Conservation (phyloP, 352 stramenopile genomes). For the Phytophthora pseudosyringae region DNA sequence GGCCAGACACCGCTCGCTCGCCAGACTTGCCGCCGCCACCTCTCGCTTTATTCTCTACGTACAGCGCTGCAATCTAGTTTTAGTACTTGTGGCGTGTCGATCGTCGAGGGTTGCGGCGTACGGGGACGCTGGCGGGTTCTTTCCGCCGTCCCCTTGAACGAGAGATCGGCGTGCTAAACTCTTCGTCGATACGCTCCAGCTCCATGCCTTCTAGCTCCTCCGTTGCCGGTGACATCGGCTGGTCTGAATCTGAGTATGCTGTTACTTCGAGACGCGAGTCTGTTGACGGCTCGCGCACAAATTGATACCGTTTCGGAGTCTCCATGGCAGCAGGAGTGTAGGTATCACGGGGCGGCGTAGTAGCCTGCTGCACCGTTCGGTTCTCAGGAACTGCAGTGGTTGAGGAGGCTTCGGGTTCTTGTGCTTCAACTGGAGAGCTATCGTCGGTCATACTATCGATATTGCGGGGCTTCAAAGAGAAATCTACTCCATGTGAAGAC, state of each 20-base stretch:
- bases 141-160: conserved; percentile 57
- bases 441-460: conserved; percentile 28
- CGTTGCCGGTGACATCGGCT: conserved; percentile 56
- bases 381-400: conserved; percentile 27
- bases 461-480: conserved; percentile 49
- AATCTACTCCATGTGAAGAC: conserved; percentile 30
- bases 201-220: conserved; percentile 76
- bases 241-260: conserved; percentile 32
- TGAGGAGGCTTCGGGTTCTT: conserved; percentile 33
- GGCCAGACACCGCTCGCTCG: conserved; percentile 1
- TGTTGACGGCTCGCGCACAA: conserved; percentile 71
- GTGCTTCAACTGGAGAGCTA: conserved; percentile 26
- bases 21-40: neutral
- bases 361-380: conserved; percentile 35
- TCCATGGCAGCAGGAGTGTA: conserved; percentile 43
- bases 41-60: conserved; percentile 28
- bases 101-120: conserved; percentile 79
- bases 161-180: conserved; percentile 79
- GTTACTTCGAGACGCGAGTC: conserved; percentile 58
- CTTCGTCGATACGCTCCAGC: conserved; percentile 80
- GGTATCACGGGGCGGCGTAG: conserved; percentile 42
- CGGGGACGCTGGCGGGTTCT: conserved; percentile 61
- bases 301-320: conserved; percentile 81
- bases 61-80: conserved; percentile 19
- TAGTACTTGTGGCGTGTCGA: conserved; percentile 75